Evolutionary conservation across 2,329 filamentous ascomycete genomes (phyloP).

Genomic region (Polychaeton citri): DNA sequence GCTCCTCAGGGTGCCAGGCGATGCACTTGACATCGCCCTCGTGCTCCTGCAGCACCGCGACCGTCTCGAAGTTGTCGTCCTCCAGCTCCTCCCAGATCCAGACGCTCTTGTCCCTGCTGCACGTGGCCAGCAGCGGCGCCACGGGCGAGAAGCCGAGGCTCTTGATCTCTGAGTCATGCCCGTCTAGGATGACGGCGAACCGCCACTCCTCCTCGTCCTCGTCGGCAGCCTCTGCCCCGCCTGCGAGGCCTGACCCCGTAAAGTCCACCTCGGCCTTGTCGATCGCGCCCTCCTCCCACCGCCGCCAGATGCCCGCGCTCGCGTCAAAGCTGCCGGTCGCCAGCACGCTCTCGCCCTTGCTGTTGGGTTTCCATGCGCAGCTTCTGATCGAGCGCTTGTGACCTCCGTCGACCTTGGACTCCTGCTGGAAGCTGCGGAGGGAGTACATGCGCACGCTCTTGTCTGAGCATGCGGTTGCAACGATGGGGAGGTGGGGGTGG

Average conservation of each 20-base stretch:
- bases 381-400: slow-evolving; percentile 83
- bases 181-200: slow-evolving; percentile 82
- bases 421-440: slow-evolving; percentile 62
- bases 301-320: slow-evolving; percentile 55
- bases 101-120: slow-evolving; percentile 81
- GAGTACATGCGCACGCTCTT: slow-evolving; percentile 86
- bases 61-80: slow-evolving; percentile 92
- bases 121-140: slow-evolving; percentile 74
- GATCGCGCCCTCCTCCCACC: slow-evolving; percentile 49
- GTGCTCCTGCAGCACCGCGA: slow-evolving; percentile 89
- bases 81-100: slow-evolving; percentile 98
- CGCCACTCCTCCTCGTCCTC: slow-evolving; percentile 75
- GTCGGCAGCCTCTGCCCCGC: slow-evolving; percentile 23
- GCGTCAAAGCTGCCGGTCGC: slow-evolving; percentile 91
- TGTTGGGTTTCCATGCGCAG: slow-evolving; percentile 70
- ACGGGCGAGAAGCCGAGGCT: slow-evolving; percentile 59
- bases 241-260: slow-evolving; percentile 14
- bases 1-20: slow-evolving; percentile 69
- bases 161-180: slow-evolving; percentile 91
- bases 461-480: slow-evolving; percentile 77
- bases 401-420: slow-evolving; percentile 70
- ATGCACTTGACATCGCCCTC: slow-evolving; percentile 92
- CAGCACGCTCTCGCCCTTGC: slow-evolving; percentile 56
- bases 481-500: slow-evolving; percentile 73
- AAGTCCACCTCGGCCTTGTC: slow-evolving; percentile 17